A percentile compares a stretch with the other conserved stretches of the same genome.
These are phyloP conservation scores for Chrysoporthe puriensis DNA, from an alignment of 2,329 filamentous ascomycete species.

Conservation along the genomic window DNA sequence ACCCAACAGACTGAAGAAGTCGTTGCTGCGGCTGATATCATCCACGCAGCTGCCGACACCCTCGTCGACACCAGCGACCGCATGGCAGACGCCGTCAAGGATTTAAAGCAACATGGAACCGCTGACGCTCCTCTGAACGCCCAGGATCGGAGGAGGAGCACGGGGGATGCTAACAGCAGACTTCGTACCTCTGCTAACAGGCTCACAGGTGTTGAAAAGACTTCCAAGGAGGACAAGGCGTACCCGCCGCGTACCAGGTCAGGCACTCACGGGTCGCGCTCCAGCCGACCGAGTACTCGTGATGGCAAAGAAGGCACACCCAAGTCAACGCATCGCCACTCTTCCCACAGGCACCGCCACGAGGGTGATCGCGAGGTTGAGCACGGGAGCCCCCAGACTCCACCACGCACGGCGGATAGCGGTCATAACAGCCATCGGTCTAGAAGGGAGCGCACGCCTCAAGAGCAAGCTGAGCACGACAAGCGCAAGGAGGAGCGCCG, in stretches of 20 bases:
- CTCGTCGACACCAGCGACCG: constrained; percentile 35
- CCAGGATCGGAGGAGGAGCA: constrained; percentile 26
- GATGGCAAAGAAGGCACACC: constrained; percentile 38
- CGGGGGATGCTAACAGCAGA: constrained; percentile 27
- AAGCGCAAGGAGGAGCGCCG: constrained; percentile 53
- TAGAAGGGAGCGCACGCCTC: constrained; percentile 46
- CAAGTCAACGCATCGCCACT: constrained; percentile 38
- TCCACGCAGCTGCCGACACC: constrained; percentile 55
- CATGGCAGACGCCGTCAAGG: constrained; percentile 33
- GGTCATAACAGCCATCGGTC: constrained; percentile 40
- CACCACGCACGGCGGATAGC: constrained; percentile 51
- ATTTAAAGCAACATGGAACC: constrained; percentile 33
- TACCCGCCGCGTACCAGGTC: constrained; percentile 33
- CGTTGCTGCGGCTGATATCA: constrained; percentile 57
- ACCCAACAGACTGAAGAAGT: constrained; percentile 55
- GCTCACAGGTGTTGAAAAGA: constrained; percentile 54
- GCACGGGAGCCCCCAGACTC: constrained; percentile 41
- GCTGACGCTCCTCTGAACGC: constrained; percentile 25
- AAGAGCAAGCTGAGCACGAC: constrained; percentile 56
- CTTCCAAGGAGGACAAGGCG: constrained; percentile 42
- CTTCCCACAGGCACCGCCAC: constrained; percentile 41
- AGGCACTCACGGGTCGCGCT: constrained; percentile 34
- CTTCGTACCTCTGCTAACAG: constrained; percentile 58
- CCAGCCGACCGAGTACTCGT: constrained; percentile 34
- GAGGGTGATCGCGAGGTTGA: constrained; percentile 43